Conservation (phyloP, 371 early-diverging fungal genomes). For the Mortierella sp. region DNA sequence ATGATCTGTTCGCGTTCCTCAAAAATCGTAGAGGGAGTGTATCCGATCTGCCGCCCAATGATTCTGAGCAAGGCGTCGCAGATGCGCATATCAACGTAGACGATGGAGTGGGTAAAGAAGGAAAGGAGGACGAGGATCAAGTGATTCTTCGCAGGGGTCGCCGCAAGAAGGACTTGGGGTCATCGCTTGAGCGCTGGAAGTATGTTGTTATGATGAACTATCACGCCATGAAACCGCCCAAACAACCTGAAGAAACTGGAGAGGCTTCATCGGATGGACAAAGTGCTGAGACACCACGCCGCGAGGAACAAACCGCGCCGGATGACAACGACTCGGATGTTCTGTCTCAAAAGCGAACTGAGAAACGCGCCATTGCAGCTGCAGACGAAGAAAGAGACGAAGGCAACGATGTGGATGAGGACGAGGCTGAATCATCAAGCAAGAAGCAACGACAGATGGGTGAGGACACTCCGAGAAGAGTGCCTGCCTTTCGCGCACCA, state of each 20-base stretch:
- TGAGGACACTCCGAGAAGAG: not conserved
- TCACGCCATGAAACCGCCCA: conserved; percentile 23
- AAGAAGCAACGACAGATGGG: conserved; percentile 7
- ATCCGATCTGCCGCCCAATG: too few relatives aligned
- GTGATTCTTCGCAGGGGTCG: too few relatives aligned
- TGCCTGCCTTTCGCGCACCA: too few relatives aligned
- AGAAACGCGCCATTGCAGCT: too few relatives aligned
- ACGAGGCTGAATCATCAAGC: conserved; percentile 1
- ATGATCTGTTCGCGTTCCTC: too few relatives aligned
- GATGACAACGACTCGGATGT: too few relatives aligned
- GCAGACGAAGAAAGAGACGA: too few relatives aligned
- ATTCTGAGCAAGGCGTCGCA: too few relatives aligned
- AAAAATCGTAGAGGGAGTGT: too few relatives aligned
- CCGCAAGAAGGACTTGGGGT: conserved; percentile 3
- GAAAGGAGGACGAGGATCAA: too few relatives aligned
- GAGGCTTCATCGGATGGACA: not conserved
- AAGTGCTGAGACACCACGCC: conserved; percentile 1
- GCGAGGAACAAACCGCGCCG: too few relatives aligned
- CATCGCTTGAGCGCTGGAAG: conserved; percentile 26
- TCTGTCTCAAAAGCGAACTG: too few relatives aligned
- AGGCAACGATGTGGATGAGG: not conserved
- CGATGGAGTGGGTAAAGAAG: not conserved
- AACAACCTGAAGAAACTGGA: not conserved
- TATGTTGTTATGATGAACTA: conserved; percentile 21
- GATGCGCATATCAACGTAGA: conserved; percentile 3